These are phyloP conservation scores for Ilex asprella DNA, from an alignment of 257 asterid genomes.

Conservation along the genomic window DNA sequence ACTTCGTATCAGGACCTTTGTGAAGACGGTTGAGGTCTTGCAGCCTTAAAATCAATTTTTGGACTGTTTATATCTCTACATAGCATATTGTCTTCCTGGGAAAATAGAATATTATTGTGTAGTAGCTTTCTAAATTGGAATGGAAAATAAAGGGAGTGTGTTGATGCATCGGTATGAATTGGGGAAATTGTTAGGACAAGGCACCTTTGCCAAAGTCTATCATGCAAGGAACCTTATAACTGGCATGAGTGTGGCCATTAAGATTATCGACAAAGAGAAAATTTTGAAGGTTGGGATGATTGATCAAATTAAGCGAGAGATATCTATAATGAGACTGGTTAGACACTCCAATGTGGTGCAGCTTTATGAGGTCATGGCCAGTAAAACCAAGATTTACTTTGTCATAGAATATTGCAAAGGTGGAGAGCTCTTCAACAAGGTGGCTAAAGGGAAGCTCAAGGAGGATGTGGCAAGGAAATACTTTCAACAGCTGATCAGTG, in stretches of 20 bases:
- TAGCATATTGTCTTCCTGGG: conserved; percentile 3
- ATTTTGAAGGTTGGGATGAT: conserved; percentile 33
- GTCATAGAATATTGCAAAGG: conserved; percentile 43
- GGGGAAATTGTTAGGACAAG: conserved; percentile 86
- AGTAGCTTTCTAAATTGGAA: conserved; percentile 18
- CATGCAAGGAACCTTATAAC: conserved; percentile 52
- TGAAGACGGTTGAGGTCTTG: conserved; percentile 55
- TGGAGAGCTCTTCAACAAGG: conserved; percentile 38
- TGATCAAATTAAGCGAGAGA: conserved; percentile 43
- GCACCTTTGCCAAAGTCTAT: conserved; percentile 78
- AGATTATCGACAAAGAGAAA: conserved; percentile 53
- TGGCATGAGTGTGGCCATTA: conserved; percentile 58
- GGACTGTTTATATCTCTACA: neutral
- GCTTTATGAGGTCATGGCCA: conserved; percentile 42
- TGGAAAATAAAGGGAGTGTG: conserved; percentile 47
- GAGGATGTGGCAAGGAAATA: conserved; percentile 37
- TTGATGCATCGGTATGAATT: conserved; percentile 64
- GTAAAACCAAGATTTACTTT: conserved; percentile 33
- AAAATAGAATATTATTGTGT: neutral
- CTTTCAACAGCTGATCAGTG: conserved; percentile 39
- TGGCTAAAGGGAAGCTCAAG: conserved; percentile 33
- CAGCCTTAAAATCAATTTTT: conserved; percentile 9
- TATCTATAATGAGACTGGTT: conserved; percentile 37
- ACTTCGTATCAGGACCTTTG: conserved; percentile 30
- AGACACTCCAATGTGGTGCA: conserved; percentile 33